phyloP scores from a whole-genome alignment of 139 green algal species.

The Dunaliella primolecta region DNA sequence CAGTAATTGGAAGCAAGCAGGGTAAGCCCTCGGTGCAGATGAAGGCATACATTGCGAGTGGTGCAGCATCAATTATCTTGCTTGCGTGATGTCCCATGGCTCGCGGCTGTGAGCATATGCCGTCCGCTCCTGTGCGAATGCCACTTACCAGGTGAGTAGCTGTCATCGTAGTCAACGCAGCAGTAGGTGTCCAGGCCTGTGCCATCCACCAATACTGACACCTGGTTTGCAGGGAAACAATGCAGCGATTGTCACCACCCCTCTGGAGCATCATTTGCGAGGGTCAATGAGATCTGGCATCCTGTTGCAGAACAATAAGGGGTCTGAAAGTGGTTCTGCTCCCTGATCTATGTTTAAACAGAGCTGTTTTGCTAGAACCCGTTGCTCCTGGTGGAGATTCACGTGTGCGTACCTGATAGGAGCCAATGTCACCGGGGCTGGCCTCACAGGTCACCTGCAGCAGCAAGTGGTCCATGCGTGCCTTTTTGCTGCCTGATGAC shows the following conservation, averaged over 20 bases:
- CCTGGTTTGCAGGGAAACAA: too few relatives aligned
- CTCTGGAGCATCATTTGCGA: neutral
- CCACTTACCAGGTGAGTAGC: slow-evolving; percentile 25
- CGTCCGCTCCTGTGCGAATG: neutral
- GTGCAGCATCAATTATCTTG: neutral
- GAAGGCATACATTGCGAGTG: neutral
- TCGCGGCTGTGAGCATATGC: neutral
- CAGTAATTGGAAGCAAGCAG: neutral
- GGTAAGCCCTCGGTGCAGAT: too few relatives aligned
- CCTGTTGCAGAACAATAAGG: neutral
- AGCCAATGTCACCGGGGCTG: too few relatives aligned
- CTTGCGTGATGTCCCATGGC: neutral
- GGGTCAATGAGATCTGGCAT: neutral
- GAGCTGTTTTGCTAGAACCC: neutral
- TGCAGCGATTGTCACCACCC: too few relatives aligned
- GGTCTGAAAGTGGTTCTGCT: too few relatives aligned
- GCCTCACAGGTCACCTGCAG: too few relatives aligned
- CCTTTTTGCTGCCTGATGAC: too few relatives aligned
- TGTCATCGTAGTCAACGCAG: slow-evolving; percentile 8
- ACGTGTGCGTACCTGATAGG: too few relatives aligned
- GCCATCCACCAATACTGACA: slow-evolving; percentile 17
- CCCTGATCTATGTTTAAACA: too few relatives aligned
- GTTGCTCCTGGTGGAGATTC: neutral
- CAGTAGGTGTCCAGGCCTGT: neutral
- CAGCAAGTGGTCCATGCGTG: too few relatives aligned